Base-by-base conservation (phyloP, 2,329 filamentous ascomycete species). In the Thelonectria blattea region DNA sequence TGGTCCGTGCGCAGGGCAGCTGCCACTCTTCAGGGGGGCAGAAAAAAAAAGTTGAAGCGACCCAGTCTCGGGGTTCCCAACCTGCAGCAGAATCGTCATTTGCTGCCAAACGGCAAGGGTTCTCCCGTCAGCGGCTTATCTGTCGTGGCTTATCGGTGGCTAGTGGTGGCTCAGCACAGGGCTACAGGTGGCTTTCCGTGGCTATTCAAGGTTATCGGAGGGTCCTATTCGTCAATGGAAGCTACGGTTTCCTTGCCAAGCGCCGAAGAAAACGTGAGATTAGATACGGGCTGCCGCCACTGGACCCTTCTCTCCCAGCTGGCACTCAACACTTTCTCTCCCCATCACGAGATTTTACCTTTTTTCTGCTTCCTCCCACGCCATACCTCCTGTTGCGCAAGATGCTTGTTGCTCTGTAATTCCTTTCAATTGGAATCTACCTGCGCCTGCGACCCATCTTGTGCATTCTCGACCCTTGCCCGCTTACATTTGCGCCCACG, bases 201-300 rank as follows among this genome's bases (percentile, higher is more conserved):
- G 56, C 51, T 34, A 39, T 51, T 43, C 34, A 67, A 53, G 57
- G 58, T 58, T 42, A 65, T 67, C 66, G 60, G 68, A 69, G 67
- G 66, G 68, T 61, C 68, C 59, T 49, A 56, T 56, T 60, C 32
- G 42, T 47, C 53, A 56, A 46, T 56, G 49, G 42, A 51, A 30
- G 48, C 14, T 37, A 30, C 41, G 46, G 34, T 37, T 50, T 56
- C 30, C 22, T 34, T 50, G 54, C 54, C 27, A 56, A 49, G 56
- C 24, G 45, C 58, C 52, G 61, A 58, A 56, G 65, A 67, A 58
- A 67, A 53, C 58, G 51, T 70, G 65, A 70, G 68, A 70, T 71
- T 69, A 70, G 68, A 64, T 66, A 71, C 58, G 63, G 64, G 62
- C 58, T 50, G 49, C 55, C 55, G 52, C 51, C 54, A 56, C 47